Evolutionary conservation across 176 grass and related monocot genomes (phyloP).

Genomic region (Pharus latifolius): DNA sequence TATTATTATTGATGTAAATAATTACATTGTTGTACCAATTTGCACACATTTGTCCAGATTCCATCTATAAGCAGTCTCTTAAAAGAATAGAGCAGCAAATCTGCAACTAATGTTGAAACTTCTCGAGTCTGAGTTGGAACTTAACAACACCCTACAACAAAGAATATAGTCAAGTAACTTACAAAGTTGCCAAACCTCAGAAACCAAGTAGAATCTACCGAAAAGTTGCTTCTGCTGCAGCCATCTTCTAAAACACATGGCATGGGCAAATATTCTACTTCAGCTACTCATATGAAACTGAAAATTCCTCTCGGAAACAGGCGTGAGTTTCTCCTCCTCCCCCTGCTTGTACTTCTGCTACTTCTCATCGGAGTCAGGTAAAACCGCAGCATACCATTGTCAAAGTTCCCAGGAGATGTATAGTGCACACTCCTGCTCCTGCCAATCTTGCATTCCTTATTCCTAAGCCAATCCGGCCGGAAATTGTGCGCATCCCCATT

Average conservation of each 20-base stretch:
- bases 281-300: slow-evolving; percentile 50
- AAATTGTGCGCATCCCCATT: slow-evolving; percentile 24
- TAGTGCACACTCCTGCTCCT: slow-evolving; percentile 98
- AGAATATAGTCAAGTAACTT: slow-evolving; percentile 19
- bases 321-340: slow-evolving; percentile 55
- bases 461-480: slow-evolving; percentile 43
- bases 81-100: slow-evolving; percentile 31
- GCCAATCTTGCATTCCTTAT: slow-evolving; percentile 52
- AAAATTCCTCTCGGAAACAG: slow-evolving; percentile 62
- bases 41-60: slow-evolving; percentile 34
- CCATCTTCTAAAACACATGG: slow-evolving; percentile 44
- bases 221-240: slow-evolving; percentile 40
- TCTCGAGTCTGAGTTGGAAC: slow-evolving; percentile 13
- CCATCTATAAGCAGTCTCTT: slow-evolving; percentile 30
- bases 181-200: slow-evolving; percentile 19
- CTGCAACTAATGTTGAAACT: slow-evolving; percentile 27
- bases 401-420: slow-evolving; percentile 72
- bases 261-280: slow-evolving; percentile 18
- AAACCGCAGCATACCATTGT: slow-evolving; percentile 84
- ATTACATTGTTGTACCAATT: slow-evolving; percentile 48
- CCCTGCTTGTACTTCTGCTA: slow-evolving; percentile 40
- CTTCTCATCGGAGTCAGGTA: slow-evolving; percentile 94
- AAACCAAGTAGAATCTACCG: slow-evolving; percentile 16
- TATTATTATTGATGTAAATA: slow-evolving; percentile 36
- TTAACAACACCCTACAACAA: slow-evolving; percentile 6